phyloP scores from a whole-genome alignment of 805 yeast genomes.

The Brettanomyces nanus region DNA sequence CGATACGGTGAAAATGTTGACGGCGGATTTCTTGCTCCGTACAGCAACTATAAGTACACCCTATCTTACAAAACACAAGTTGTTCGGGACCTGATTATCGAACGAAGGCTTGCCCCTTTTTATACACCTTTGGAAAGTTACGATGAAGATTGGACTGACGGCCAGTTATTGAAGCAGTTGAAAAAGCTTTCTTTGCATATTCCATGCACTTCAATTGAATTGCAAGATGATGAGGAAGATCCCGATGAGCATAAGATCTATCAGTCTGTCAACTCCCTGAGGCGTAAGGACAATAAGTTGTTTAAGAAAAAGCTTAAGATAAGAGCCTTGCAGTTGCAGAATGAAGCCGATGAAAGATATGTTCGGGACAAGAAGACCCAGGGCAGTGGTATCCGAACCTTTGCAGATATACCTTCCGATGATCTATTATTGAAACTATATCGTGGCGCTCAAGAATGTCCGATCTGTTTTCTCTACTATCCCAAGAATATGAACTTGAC shows the following conservation, averaged over 20 bases:
- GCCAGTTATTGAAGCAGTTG: conserved; percentile 44
- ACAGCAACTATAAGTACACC: conserved; percentile 75
- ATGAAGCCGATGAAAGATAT: conserved; percentile 26
- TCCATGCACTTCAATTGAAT: conserved; percentile 35
- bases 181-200: conserved; percentile 48
- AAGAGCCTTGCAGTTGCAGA: conserved; percentile 30
- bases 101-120: conserved; percentile 79
- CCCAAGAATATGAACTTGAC: conserved; percentile 73
- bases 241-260: conserved; percentile 52
- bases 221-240: conserved; percentile 50
- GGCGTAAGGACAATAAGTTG: conserved; percentile 42
- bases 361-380: conserved; percentile 22
- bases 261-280: conserved; percentile 36
- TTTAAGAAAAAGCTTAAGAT: conserved; percentile 32
- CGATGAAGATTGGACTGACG: conserved; percentile 63
- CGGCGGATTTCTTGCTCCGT: conserved; percentile 91
- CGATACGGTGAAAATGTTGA: conserved; percentile 67
- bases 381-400: conserved; percentile 18
- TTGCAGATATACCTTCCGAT: conserved; percentile 30
- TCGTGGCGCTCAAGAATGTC: conserved; percentile 72
- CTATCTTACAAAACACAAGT: conserved; percentile 65
- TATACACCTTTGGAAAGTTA: conserved; percentile 82
- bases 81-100: conserved; percentile 63
- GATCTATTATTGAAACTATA: conserved; percentile 54
- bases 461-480: conserved; percentile 84